A percentile compares a stretch with the other conserved stretches of the same genome.
Evolutionary conservation across 306 rosid genomes (phyloP).

Genomic region (Neltuma alba): DNA sequence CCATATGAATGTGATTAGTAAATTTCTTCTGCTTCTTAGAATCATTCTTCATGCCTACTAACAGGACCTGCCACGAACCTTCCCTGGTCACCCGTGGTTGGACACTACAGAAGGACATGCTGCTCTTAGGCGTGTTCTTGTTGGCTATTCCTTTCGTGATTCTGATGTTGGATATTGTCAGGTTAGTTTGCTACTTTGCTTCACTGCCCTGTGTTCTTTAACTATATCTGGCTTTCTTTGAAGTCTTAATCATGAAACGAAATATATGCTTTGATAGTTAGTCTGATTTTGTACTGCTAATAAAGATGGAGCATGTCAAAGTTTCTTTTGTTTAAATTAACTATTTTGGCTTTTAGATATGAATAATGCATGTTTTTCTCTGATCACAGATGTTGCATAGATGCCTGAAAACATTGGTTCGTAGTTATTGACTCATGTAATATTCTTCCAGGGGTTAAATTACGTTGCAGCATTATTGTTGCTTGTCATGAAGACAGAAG

Average conservation of each 20-base stretch:
- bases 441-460: conserved; percentile 83
- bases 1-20: neutral
- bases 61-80: conserved; percentile 95
- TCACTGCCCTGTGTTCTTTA: conserved; percentile 20
- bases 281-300: neutral
- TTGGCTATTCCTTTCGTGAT: conserved; percentile 97
- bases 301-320: neutral
- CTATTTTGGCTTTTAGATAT: neutral
- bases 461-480: conserved; percentile 93
- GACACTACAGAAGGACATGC: conserved; percentile 97
- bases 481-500: conserved; percentile 98
- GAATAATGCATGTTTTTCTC: conserved; percentile 3
- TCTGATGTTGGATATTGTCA: conserved; percentile 99
- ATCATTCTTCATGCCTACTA: conserved; percentile 10
- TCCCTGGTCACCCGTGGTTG: conserved; percentile 98
- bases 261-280: neutral
- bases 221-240: neutral
- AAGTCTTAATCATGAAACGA: neutral
- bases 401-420: conserved; percentile 27
- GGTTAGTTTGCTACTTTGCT: conserved; percentile 50
- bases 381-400: conserved; percentile 9
- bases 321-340: conserved; percentile 11
- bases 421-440: conserved; percentile 26
- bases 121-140: conserved; percentile 94
- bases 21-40: conserved; percentile 5